Base-by-base conservation (phyloP, 2,329 filamentous ascomycete genomes). In the Calycina herbarum region DNA sequence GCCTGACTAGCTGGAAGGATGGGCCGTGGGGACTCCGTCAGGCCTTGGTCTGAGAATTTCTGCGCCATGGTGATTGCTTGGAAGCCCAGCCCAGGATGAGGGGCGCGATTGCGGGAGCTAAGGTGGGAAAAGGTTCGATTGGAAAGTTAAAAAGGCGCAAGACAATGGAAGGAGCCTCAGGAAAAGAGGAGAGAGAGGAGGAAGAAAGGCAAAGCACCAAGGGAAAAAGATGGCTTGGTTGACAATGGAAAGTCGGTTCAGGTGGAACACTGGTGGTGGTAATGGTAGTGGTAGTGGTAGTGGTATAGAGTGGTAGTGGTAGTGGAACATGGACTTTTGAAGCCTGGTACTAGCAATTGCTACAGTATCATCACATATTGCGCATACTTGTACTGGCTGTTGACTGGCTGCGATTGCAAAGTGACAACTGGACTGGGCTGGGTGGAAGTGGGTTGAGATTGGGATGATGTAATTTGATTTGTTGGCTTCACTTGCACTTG, bases 11-110 rank as follows among this genome's bases (percentile, higher is more conserved):
- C 64, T 59, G 59, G 63, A 13, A 58, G 59, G 1, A 70, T 54
- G 35, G 72, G 67, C 31, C 64, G 62, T 2, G 69, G 71, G n/a
- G 70, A 71, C 29, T 71, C 66, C 24, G 66, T 63, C 63, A 73
- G 60, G 59, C 61, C 62, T 42, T 69, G 48, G 20, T 63, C 48
- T 15, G 56, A 42, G 56, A 62, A 65, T 51, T 66, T 42, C 61
- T 65, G 60, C 60, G 64, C 54, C 66, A 68, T 69, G 51, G 63
- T 67, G 59, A 67, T 51, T 20, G 20, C 20, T 20, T 20, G 20
- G 20, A 20, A 20, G 20, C 20, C 20, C 20, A 20, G 20, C 20
- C 20, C 20, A 20, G 20, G 20, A 20, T 20, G 20, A 20, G 45
- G 7, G n/a, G 45, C 7, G 45, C 3, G 20, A 10, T 24, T 10